These are phyloP conservation scores for Fusarium fujikuroi DNA, from an alignment of 2,329 filamentous ascomycete genomes.

Conservation along the genomic window DNA sequence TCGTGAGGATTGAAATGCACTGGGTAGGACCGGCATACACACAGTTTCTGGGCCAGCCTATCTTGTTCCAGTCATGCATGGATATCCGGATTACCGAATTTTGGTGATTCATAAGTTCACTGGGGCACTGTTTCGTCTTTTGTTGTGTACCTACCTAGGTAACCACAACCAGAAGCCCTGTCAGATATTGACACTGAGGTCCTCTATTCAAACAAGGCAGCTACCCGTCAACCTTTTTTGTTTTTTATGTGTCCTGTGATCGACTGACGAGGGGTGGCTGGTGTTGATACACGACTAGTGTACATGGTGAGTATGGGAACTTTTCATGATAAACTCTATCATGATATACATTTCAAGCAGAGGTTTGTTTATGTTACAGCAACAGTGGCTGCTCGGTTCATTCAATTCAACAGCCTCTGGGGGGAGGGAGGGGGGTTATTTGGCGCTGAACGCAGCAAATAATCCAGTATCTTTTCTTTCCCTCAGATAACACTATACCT, in stretches of 20 bases:
- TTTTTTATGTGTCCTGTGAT: slow-evolving; percentile 16
- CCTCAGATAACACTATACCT: not conserved
- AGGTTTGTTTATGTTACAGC: not conserved
- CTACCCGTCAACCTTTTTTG: not conserved
- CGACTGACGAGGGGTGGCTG: slow-evolving; percentile 14
- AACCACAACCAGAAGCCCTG: not conserved
- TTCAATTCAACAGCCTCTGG: not conserved
- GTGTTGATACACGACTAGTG: slow-evolving; percentile 2
- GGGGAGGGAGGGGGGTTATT: too few species aligned
- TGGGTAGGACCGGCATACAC: not conserved
- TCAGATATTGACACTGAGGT: not conserved
- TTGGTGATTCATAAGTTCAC: not conserved
- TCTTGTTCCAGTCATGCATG: not conserved
- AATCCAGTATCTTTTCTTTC: not conserved
- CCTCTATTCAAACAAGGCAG: not conserved
- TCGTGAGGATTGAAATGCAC: not conserved
- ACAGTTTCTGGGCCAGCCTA: slow-evolving; percentile 4
- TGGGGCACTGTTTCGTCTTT: not conserved
- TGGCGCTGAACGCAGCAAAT: not conserved
- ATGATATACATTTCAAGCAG: not conserved
- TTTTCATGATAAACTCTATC: not conserved
- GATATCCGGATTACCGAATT: not conserved
- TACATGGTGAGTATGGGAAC: not conserved
- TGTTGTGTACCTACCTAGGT: not conserved
- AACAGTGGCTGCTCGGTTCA: not conserved